Evolutionary conservation across 192 early-diverging fungal genomes (phyloP).

Genomic region (Ambispora gerdemannii): DNA sequence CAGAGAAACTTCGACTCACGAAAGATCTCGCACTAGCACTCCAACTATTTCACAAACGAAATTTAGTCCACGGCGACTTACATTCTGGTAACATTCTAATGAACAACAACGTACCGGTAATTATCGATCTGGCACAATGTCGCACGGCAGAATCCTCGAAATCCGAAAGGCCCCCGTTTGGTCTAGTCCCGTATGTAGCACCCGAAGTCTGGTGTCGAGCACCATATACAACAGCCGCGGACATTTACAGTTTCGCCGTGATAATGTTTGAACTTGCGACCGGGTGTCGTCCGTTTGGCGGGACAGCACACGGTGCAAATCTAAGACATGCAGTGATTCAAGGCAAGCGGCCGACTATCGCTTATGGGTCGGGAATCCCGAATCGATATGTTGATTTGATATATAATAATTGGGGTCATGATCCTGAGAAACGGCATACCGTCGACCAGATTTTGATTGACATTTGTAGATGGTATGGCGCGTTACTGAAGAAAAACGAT

Average conservation of each 20-base stretch:
- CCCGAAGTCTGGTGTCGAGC: not conserved
- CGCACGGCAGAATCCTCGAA: not conserved
- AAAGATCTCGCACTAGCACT: not conserved
- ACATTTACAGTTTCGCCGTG: conserved; percentile 5
- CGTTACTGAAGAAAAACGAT: not conserved
- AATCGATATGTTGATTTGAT: not conserved
- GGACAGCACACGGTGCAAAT: not conserved
- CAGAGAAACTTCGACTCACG: not conserved
- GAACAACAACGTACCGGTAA: not conserved
- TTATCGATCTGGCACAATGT: not conserved
- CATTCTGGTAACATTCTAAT: not conserved
- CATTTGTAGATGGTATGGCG: not conserved
- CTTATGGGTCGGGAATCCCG: not conserved
- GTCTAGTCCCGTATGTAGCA: not conserved
- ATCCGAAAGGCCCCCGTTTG: not conserved
- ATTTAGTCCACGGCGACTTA: not conserved
- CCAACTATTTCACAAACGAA: not conserved
- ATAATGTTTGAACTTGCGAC: conserved; percentile 3
- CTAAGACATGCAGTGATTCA: not conserved
- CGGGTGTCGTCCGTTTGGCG: not conserved
- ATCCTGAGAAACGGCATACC: not conserved
- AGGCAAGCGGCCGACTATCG: not conserved
- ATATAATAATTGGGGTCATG: not conserved
- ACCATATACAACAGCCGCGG: not conserved
- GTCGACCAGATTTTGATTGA: not conserved